Base-by-base conservation (phyloP, 202 grass and related monocot species). In the Dendrocalamus latiflorus region DNA sequence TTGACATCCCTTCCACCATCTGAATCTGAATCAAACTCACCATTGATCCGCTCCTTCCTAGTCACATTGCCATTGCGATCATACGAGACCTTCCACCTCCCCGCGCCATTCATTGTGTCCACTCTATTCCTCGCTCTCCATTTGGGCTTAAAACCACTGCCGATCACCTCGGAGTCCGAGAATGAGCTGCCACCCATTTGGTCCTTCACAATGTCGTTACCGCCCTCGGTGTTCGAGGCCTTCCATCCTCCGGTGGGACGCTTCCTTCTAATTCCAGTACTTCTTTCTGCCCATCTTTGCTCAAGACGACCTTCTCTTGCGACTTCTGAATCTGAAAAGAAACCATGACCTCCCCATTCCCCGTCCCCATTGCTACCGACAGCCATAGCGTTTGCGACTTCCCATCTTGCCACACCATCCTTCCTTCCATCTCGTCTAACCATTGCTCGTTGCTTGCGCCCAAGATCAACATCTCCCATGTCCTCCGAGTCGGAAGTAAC, bases 291-390 rank as follows among this genome's bases (percentile, higher is more conserved):
- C 67, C 73, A 79, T 37, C 60, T 72, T 69, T 60, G 59, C n/a
- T 74, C 67, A 28, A 25, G 50, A 78, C 17, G 48, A n/a, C 60
- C 67, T 73, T 18, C 45, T 18, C 73, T 74, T 62, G 67, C 4
- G 13, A 2, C 43, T 83, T 79, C 83, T 2, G 58, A 39, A 16
- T 79, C 73, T 24, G 78, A 82, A 65, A 53, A 61, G 58, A 71
- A 82, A 61, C 50, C 42, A 38, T 62, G 60, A 1, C 42, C 51
- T 33, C 26, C 17, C 83, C 9, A 30, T 8, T 65, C 50, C 18
- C 60, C 33, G 6, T 20, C 9, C 1, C 8, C 33, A 1, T 53
- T 5, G 0, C 10, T 66, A 54, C 66, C 25, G 1, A 15, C 11
- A 56, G 18, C 7, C 6, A 38, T 34, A 44, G 22, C 4, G 1